Evolutionary conservation across 2,329 filamentous ascomycete genomes (phyloP).

Genomic region (Macroventuria anomochaeta): DNA sequence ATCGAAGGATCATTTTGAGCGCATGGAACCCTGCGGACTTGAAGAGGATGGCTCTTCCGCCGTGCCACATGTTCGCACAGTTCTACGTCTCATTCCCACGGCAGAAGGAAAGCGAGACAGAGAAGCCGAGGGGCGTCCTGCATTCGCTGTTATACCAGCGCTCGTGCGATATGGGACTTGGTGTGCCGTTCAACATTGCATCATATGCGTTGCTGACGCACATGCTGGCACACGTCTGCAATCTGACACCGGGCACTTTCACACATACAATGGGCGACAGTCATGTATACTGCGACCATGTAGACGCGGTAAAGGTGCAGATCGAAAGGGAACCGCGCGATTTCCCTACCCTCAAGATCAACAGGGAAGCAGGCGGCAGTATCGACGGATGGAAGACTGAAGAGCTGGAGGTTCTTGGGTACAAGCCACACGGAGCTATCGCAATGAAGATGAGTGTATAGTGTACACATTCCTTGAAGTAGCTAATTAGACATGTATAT

Average conservation of each 20-base stretch:
- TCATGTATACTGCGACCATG: constrained; percentile 94
- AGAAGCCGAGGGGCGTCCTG: constrained; percentile 67
- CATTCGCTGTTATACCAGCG: constrained; percentile 93
- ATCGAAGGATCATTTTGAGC: constrained; percentile 85
- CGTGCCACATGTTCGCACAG: constrained; percentile 97
- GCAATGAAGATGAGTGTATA: constrained; percentile 98
- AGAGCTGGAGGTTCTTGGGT: constrained; percentile 86
- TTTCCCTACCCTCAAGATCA: constrained; percentile 81
- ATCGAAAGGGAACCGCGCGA: constrained; percentile 77
- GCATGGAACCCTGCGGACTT: constrained; percentile 95
- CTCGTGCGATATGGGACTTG: constrained; percentile 95
- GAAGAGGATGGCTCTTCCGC: constrained; percentile 86
- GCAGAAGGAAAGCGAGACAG: constrained; percentile 33
- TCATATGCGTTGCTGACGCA: constrained; percentile 92
- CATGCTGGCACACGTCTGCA: constrained; percentile 89
- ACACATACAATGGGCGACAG: constrained; percentile 98
- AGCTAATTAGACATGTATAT: constrained; percentile 4
- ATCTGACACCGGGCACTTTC: constrained; percentile 82
- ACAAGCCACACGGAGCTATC: constrained; percentile 89
- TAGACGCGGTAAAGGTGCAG: constrained; percentile 84
- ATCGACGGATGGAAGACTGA: constrained; percentile 91
- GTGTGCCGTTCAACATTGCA: constrained; percentile 97
- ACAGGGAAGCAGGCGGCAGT: constrained; percentile 69
- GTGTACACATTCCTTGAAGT: constrained; percentile 7
- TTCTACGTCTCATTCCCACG: constrained; percentile 84